Evolutionary conservation across 177 flowering plant genomes (phyloP).

Genomic region (Telopea speciosissima): DNA sequence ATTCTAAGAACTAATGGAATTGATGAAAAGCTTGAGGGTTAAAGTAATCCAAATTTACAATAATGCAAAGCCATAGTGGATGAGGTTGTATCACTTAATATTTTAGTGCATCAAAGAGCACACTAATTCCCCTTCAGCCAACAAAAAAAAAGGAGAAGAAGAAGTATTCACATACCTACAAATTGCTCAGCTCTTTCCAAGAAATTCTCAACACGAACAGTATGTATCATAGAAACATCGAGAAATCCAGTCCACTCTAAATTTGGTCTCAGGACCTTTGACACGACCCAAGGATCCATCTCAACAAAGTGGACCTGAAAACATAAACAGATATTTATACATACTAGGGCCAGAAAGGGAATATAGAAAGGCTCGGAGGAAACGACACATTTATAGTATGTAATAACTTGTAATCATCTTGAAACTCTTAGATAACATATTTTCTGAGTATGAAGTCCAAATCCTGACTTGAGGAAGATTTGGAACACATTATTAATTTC

Average conservation of each 20-base stretch:
- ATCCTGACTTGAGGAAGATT: background rate
- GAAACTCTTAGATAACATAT: background rate
- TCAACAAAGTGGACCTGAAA: conserved; percentile 86
- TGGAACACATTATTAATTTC: too few species aligned
- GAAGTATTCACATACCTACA: conserved; percentile 33
- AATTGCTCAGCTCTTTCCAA: conserved; percentile 51
- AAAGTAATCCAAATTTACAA: too few species aligned
- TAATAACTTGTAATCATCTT: background rate
- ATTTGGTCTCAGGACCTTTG: conserved; percentile 81
- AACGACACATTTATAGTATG: background rate
- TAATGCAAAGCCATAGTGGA: too few species aligned
- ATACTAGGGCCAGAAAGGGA: background rate
- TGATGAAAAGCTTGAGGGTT: too few species aligned
- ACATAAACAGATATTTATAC: conserved; percentile 3
- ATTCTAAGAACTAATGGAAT: too few species aligned
- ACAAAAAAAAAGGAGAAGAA: background rate
- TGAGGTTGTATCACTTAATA: too few species aligned
- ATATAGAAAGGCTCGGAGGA: background rate
- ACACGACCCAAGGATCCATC: conserved; percentile 98
- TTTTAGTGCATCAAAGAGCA: too few species aligned
- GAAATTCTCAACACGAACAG: conserved; percentile 72
- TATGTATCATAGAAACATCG: conserved; percentile 72
- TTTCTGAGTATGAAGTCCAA: background rate
- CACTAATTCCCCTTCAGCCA: too few species aligned
- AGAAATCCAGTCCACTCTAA: conserved; percentile 80